Conservation (phyloP, 2,329 filamentous ascomycete species). For the Coniella lustricola region DNA sequence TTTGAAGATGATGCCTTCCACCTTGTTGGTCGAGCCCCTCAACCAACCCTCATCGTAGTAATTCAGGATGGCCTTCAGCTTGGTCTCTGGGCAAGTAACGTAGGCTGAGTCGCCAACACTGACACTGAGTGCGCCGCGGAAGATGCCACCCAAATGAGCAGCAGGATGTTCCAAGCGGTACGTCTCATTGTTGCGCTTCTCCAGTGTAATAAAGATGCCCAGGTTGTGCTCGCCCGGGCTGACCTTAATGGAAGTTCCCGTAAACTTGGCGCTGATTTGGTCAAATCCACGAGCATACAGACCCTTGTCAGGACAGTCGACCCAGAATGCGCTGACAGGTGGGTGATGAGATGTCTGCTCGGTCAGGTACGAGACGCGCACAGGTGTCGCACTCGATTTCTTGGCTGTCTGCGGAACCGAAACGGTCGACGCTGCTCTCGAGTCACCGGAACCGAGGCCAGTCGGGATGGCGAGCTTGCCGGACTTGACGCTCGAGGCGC, state of each 20-base stretch:
- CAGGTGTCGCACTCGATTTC: constrained; percentile 39
- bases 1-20: constrained; percentile 84
- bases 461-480: constrained; percentile 24
- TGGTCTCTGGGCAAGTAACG: constrained; percentile 82
- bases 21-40: constrained; percentile 81
- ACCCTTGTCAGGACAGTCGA: constrained; percentile 86
- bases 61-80: constrained; percentile 83
- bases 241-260: constrained; percentile 88
- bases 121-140: constrained; percentile 81
- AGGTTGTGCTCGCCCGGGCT: constrained; percentile 88
- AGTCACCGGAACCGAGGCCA: constrained; percentile 25
- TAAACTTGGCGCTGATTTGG: constrained; percentile 96
- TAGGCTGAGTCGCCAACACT: constrained; percentile 86
- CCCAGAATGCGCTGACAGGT: constrained; percentile 90
- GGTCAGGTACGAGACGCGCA: constrained; percentile 87
- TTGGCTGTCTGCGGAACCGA: constrained; percentile 43
- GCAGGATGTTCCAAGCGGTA: constrained; percentile 93
- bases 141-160: constrained; percentile 82
- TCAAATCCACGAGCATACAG: constrained; percentile 86
- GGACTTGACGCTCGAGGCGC: constrained; percentile 42
- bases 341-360: constrained; percentile 98
- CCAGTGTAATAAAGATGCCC: constrained; percentile 87
- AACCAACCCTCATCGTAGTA: constrained; percentile 96
- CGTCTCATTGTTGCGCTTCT: constrained; percentile 74
- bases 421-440: constrained; percentile 41